Conservation (phyloP, 2,329 filamentous ascomycete genomes). For the Aspergillus hortae region DNA sequence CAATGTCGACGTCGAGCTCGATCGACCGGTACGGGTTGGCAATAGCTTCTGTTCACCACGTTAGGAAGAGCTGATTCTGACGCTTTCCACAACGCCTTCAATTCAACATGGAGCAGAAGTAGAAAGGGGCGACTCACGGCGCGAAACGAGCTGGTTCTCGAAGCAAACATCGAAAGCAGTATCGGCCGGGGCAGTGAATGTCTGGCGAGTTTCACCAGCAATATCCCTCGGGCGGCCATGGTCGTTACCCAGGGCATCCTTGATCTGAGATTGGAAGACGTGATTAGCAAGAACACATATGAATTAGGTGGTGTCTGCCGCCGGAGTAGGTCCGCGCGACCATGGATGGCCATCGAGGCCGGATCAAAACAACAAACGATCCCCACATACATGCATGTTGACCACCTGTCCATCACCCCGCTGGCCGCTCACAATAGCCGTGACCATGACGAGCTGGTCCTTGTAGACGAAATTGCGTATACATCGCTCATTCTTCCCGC, state of each 20-base stretch:
- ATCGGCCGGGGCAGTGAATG: conserved; percentile 89
- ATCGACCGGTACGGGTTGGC: conserved; percentile 63
- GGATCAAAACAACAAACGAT: background rate
- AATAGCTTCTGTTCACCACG: conserved; percentile 28
- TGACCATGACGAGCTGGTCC: conserved; percentile 94
- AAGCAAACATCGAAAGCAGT: conserved; percentile 96
- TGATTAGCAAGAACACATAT: conserved; percentile 7
- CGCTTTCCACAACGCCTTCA: background rate
- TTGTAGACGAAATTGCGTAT: conserved; percentile 92
- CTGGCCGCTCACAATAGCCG: conserved; percentile 77
- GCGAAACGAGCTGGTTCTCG: conserved; percentile 69
- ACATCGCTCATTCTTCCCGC: conserved; percentile 74
- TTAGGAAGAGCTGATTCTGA: background rate
- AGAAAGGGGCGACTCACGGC: conserved; percentile 53
- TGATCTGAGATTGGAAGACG: conserved; percentile 61
- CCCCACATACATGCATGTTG: conserved; percentile 75
- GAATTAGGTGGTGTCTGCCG: background rate
- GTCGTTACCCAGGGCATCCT: conserved; percentile 92
- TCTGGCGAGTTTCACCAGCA: conserved; percentile 84
- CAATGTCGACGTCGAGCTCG: conserved; percentile 93
- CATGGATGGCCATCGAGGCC: no score
- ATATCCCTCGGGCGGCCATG: conserved; percentile 90
- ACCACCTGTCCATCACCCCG: conserved; percentile 89
- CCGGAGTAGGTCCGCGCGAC: no score
- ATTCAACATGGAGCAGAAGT: background rate